Conservation (phyloP, 805 yeast species). For the Spencermartinsiella europaea region DNA sequence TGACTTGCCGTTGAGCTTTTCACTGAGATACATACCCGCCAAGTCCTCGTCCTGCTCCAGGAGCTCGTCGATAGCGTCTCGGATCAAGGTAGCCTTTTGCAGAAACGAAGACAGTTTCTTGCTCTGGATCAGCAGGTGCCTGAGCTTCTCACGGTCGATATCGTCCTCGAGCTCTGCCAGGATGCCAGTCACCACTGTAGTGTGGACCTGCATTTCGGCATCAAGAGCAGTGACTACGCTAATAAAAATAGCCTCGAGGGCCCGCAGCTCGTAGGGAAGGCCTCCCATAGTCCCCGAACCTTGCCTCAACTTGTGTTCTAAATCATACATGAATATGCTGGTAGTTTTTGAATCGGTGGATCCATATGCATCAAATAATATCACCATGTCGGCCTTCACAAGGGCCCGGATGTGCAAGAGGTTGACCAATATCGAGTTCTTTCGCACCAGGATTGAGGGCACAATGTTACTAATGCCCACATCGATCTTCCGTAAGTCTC, state of each 20-base stretch:
- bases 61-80: slow-evolving; percentile 80
- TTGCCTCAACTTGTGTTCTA: slow-evolving; percentile 59
- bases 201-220: slow-evolving; percentile 82
- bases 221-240: slow-evolving; percentile 73
- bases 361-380: slow-evolving; percentile 75
- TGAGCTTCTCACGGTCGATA: slow-evolving; percentile 71
- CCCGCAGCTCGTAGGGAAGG: slow-evolving; percentile 85
- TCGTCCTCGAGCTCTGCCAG: slow-evolving; percentile 73
- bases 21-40: slow-evolving; percentile 74
- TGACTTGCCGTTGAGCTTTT: slow-evolving; percentile 41
- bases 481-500: slow-evolving; percentile 88
- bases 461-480: slow-evolving; percentile 76
- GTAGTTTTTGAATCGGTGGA: slow-evolving; percentile 57
- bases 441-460: slow-evolving; percentile 80
- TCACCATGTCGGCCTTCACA: slow-evolving; percentile 71
- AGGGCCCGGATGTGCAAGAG: slow-evolving; percentile 85
- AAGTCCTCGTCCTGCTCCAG: slow-evolving; percentile 85
- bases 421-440: slow-evolving; percentile 72
- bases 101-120: slow-evolving; percentile 79
- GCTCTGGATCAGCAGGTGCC: slow-evolving; percentile 75
- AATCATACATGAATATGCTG: slow-evolving; percentile 74
- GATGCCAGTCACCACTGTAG: slow-evolving; percentile 67
- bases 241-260: slow-evolving; percentile 79
- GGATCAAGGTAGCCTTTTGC: slow-evolving; percentile 74
- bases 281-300: slow-evolving; percentile 34